Percentiles rank a stretch among this genome's conserved stretches.
These are phyloP conservation scores for Fusarium sp. DNA, from an alignment of 2,329 filamentous ascomycete genomes.

Conservation along the genomic window DNA sequence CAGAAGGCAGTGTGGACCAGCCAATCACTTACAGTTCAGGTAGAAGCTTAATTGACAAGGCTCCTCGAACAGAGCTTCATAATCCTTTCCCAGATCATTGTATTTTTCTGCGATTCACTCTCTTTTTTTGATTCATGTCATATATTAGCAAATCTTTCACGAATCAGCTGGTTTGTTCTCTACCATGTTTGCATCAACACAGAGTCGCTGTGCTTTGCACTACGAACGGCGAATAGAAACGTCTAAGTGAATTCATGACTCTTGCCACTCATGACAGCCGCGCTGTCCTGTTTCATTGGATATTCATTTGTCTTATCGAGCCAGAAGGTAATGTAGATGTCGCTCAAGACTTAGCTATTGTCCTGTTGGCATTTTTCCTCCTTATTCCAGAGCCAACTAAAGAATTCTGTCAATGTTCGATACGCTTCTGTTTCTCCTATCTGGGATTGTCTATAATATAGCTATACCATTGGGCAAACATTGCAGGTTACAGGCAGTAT, in stretches of 20 bases:
- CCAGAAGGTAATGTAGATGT: neutral
- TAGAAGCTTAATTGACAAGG: neutral
- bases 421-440: neutral
- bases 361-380: neutral
- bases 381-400: neutral
- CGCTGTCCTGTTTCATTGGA: neutral
- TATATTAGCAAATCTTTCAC: fast-evolving
- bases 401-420: fast-evolving
- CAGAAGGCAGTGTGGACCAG: neutral
- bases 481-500: neutral
- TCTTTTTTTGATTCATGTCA: too few relatives aligned
- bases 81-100: fast-evolving
- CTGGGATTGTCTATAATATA: neutral
- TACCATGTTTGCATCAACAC: neutral
- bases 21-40: neutral
- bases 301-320: neutral
- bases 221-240: neutral
- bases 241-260: neutral
- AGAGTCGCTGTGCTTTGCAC: neutral
- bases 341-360: neutral
- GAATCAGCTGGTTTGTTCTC: fast-evolving
- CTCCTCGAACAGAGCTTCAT: neutral
- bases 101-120: fast-evolving
- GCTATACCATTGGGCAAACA: neutral
- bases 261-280: neutral